Evolutionary conservation across 1,284 basidiomycete species (phyloP).

Genomic region (Grifola frondosa): DNA sequence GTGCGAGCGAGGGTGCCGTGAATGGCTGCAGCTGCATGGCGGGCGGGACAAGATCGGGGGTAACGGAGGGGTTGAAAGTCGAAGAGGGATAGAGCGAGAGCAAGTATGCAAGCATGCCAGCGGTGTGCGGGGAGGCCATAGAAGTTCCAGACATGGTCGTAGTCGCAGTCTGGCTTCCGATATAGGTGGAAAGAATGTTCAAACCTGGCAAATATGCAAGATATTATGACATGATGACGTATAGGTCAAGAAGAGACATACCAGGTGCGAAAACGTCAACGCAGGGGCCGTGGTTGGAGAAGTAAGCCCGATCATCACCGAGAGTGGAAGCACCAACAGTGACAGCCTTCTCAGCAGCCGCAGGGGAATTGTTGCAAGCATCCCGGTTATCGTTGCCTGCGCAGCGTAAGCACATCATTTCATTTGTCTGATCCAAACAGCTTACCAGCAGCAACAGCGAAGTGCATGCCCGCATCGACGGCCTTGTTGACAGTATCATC

Average conservation of each 20-base stretch:
- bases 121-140: constrained; percentile 57
- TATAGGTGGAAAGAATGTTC: constrained; percentile 71
- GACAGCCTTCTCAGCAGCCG: constrained; percentile 62
- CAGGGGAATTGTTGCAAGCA: constrained; percentile 72
- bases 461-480: constrained; percentile 85
- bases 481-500: constrained; percentile 88
- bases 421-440: constrained; percentile 1
- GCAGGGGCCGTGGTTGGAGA: constrained; percentile 71
- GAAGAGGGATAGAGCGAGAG: constrained; percentile 60
- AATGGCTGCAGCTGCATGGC: constrained; percentile 18
- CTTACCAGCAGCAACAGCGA: constrained; percentile 90
- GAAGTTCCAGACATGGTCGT: constrained; percentile 69
- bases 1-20: constrained; percentile 24
- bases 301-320: constrained; percentile 73
- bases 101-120: constrained; percentile 73
- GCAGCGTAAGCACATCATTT: constrained; percentile 1
- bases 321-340: constrained; percentile 79
- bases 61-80: constrained; percentile 45
- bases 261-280: constrained; percentile 80
- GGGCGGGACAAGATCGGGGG: constrained; percentile 29
- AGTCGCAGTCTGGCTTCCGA: constrained; percentile 50
- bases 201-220: constrained; percentile 35
- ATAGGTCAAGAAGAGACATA: constrained; percentile 10
- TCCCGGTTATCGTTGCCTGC: constrained; percentile 52
- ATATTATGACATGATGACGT: background rate